phyloP scores from a whole-genome alignment of 2,329 filamentous ascomycete species.

The Stemphylium beticola region DNA sequence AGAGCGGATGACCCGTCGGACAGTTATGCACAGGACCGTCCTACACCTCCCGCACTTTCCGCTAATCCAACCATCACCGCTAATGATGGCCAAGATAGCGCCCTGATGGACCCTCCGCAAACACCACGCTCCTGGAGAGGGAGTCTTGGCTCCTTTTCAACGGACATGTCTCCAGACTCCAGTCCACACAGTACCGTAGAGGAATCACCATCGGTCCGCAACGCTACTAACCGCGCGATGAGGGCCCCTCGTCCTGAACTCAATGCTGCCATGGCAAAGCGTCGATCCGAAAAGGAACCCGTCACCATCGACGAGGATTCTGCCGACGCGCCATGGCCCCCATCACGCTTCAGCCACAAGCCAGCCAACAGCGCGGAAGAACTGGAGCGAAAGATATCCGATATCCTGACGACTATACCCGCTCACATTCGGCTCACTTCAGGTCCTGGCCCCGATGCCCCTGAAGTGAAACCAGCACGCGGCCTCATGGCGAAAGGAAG shows the following conservation, averaged over 20 bases:
- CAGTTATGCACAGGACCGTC: conserved; percentile 5
- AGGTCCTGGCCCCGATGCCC: conserved; percentile 37
- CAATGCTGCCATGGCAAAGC: conserved; percentile 53
- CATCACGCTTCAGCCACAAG: conserved; percentile 43
- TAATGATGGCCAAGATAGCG: conserved; percentile 21
- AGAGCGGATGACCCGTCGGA: conserved; percentile 7
- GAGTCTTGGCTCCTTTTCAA: conserved; percentile 41
- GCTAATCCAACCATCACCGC: conserved; percentile 31
- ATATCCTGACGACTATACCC: conserved; percentile 78
- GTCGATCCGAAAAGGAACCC: conserved; percentile 37
- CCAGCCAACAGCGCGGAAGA: conserved; percentile 58
- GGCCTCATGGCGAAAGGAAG: conserved; percentile 37
- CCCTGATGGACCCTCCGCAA: conserved; percentile 28
- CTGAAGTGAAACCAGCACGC: conserved; percentile 38
- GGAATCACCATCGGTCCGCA: conserved; percentile 47
- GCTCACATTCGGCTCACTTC: conserved; percentile 75
- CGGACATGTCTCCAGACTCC: conserved; percentile 39
- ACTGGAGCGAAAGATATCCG: conserved; percentile 79
- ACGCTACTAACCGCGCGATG: conserved; percentile 31
- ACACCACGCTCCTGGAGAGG: conserved; percentile 41
- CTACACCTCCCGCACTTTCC: conserved; percentile 11
- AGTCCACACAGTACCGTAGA: conserved; percentile 39
- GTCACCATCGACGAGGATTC: conserved; percentile 47
- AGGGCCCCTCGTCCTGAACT: conserved; percentile 48
- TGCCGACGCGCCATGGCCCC: conserved; percentile 42